phyloP scores from a whole-genome alignment of 352 stramenopile genomes.

The Globisporangium viniferum region DNA sequence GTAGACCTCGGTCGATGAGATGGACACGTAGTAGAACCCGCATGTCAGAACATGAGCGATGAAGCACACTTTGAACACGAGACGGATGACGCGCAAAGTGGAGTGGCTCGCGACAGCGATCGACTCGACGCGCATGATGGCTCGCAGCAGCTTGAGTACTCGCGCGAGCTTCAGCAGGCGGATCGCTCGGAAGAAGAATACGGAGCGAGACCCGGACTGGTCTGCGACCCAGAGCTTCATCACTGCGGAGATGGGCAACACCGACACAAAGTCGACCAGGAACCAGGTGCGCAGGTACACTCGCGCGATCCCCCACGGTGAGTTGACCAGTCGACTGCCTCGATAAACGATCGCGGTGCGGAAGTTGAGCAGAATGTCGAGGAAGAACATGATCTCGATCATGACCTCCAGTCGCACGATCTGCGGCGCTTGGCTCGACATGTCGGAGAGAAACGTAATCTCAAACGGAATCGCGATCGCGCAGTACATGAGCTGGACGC shows the following conservation, averaged over 20 bases:
- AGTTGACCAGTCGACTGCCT: conserved; percentile 28
- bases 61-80: conserved; percentile 61
- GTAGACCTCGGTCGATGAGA: conserved; percentile 28
- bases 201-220: conserved; percentile 18
- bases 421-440: conserved; percentile 9
- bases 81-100: conserved; percentile 47
- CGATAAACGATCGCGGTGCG: conserved; percentile 42
- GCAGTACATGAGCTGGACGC: conserved; percentile 45
- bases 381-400: conserved; percentile 42
- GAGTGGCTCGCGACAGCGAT: conserved; percentile 48
- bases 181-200: conserved; percentile 64
- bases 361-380: conserved; percentile 63
- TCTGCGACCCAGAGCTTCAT: conserved; percentile 19
- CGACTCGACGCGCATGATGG: conserved; percentile 47
- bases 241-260: conserved; percentile 49
- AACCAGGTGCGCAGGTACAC: conserved; percentile 75
- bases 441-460: conserved; percentile 46
- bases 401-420: conserved; percentile 34
- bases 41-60: conserved; percentile 61
- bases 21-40: conserved; percentile 59
- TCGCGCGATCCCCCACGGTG: conserved; percentile 24
- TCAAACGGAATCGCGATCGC: conserved; percentile 62
- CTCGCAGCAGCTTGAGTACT: conserved; percentile 85
- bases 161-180: conserved; percentile 83
- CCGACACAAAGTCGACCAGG: conserved; percentile 61